phyloP scores from a whole-genome alignment of 768 basidiomycete genomes.

The Suillus americanus region DNA sequence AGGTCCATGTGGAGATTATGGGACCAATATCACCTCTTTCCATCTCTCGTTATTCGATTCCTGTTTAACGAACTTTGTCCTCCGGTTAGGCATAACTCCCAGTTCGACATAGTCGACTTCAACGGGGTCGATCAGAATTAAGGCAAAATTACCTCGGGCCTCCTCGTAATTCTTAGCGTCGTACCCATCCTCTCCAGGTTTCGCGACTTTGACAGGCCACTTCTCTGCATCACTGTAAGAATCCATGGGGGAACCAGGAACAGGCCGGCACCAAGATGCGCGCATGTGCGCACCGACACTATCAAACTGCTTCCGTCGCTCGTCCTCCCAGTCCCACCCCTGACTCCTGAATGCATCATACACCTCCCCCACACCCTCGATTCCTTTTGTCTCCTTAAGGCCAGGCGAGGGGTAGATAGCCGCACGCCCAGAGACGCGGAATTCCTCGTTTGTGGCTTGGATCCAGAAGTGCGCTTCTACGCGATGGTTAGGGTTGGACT shows the following conservation, averaged over 20 bases:
- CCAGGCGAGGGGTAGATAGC: slow-evolving; percentile 41
- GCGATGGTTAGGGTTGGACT: slow-evolving; percentile 32
- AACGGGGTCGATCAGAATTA: slow-evolving; percentile 69
- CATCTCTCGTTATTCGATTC: slow-evolving; percentile 43
- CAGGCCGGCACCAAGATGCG: slow-evolving; percentile 70
- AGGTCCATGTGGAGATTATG: slow-evolving; percentile 33
- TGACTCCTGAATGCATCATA: slow-evolving; percentile 36
- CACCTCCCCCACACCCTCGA: slow-evolving; percentile 24
- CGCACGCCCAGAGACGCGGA: slow-evolving; percentile 61
- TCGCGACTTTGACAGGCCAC: slow-evolving; percentile 61
- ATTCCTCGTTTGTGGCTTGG: slow-evolving; percentile 65
- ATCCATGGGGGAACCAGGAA: slow-evolving; percentile 55
- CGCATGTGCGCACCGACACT: slow-evolving; percentile 60
- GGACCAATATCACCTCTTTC: slow-evolving; percentile 62
- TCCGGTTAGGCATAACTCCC: slow-evolving; percentile 51
- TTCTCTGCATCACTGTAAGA: slow-evolving; percentile 56
- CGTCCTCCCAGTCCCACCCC: slow-evolving; percentile 56
- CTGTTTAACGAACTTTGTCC: slow-evolving; percentile 53
- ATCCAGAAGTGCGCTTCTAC: slow-evolving; percentile 80
- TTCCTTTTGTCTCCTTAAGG: slow-evolving; percentile 12
- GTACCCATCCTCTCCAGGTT: slow-evolving; percentile 44
- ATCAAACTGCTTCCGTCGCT: slow-evolving; percentile 60
- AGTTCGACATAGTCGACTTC: slow-evolving; percentile 72
- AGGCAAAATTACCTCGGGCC: slow-evolving; percentile 67
- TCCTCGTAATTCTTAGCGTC: slow-evolving; percentile 46